These are phyloP conservation scores for Trypanosoma boissoni DNA, from an alignment of 208 protist genomes.

Conservation along the genomic window DNA sequence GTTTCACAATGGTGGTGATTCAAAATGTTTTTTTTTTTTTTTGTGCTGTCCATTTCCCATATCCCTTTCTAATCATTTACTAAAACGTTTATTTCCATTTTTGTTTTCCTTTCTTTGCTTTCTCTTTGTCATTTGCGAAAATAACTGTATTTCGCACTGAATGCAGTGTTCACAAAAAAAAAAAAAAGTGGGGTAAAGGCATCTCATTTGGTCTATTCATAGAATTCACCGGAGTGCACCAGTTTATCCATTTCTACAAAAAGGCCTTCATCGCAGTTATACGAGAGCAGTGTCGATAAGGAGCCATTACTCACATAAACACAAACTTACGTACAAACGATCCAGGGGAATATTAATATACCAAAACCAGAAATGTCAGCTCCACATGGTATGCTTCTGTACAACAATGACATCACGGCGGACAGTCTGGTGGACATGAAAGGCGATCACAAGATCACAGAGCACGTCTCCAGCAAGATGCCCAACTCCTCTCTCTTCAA, in stretches of 20 bases:
- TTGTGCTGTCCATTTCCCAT: constrained; percentile 1
- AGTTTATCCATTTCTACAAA: too few species aligned
- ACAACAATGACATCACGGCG: constrained; percentile 89
- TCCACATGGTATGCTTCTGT: constrained; percentile 89
- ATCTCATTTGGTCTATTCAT: too few species aligned
- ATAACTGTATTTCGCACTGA: too few species aligned
- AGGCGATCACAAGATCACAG: constrained; percentile 76
- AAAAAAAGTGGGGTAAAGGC: too few species aligned
- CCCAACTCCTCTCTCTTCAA: constrained; percentile 88
- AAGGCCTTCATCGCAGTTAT: too few species aligned
- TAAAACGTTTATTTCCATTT: constrained; percentile 15
- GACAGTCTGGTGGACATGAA: constrained; percentile 86
- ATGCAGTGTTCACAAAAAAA: too few species aligned
- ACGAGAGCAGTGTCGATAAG: too few species aligned
- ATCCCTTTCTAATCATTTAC: constrained; percentile 8
- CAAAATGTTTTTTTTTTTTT: constrained; percentile 3
- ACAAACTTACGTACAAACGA: background rate
- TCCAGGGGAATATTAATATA: background rate
- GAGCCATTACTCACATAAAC: background rate
- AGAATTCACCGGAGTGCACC: too few species aligned
- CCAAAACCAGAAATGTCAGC: constrained; percentile 40
- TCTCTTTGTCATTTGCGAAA: too few species aligned
- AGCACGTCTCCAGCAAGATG: constrained; percentile 74
- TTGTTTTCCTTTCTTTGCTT: constrained; percentile 5
- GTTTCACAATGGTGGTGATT: background rate